Evolutionary conservation across 2,329 filamentous ascomycete species (phyloP).

Genomic region (Fusarium cicatricum): DNA sequence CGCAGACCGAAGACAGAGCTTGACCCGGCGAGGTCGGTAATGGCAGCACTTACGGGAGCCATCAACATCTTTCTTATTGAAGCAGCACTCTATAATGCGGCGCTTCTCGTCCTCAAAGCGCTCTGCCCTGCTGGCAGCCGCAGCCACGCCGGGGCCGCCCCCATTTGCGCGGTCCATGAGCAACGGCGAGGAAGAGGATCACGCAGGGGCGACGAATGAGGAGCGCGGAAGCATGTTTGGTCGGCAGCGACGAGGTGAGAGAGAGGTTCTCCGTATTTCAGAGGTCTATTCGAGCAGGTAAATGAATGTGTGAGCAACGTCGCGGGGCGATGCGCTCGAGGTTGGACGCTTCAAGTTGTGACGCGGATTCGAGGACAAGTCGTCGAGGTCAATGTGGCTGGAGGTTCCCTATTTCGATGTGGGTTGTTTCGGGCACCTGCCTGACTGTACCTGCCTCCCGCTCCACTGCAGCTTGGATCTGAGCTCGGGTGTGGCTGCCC

Average conservation of each 20-base stretch:
- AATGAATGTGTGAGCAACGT: constrained; percentile 9
- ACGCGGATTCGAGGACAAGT: constrained; percentile 32
- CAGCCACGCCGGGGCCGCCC: constrained; percentile 46
- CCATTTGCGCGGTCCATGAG: constrained; percentile 53
- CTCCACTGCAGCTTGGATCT: constrained; percentile 29
- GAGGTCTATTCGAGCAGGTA: not conserved
- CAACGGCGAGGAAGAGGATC: constrained; percentile 32
- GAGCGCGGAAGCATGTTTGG: constrained; percentile 44
- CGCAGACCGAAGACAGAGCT: not conserved
- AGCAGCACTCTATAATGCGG: constrained; percentile 94
- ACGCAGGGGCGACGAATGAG: constrained; percentile 36
- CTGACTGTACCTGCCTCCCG: constrained; percentile 28
- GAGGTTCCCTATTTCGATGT: constrained; percentile 38
- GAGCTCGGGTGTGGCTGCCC: constrained; percentile 1
- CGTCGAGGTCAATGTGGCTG: constrained; percentile 39
- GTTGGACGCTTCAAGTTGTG: not conserved
- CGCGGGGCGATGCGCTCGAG: constrained; percentile 9
- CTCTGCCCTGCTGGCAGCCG: constrained; percentile 67
- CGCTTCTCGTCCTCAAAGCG: constrained; percentile 96
- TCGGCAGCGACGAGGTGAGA: constrained; percentile 8
- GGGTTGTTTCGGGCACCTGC: constrained; percentile 28
- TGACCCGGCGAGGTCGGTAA: constrained; percentile 21
- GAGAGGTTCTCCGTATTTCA: not conserved
- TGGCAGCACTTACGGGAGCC: constrained; percentile 73
- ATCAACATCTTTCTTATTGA: constrained; percentile 86